Evolutionary conservation across 495 filamentous ascomycete species (phyloP), one percentile per base, ranked within the genome.

Genomic region (Annulohypoxylon bovei): DNA sequence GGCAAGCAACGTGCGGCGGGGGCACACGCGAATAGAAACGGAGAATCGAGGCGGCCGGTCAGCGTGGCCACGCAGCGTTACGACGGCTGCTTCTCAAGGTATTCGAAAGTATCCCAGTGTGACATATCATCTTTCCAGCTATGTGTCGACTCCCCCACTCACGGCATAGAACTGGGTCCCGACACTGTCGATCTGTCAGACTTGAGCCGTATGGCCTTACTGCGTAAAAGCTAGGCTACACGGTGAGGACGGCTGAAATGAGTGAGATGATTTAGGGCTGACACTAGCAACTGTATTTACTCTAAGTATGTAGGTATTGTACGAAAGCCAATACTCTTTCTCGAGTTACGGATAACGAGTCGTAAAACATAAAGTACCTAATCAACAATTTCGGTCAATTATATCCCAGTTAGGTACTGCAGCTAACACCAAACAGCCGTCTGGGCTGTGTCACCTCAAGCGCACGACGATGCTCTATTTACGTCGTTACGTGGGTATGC

Each of bases 131-230:
- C 16, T 50, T 33, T 40, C 40, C 20, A 35, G 18, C 30, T 33
- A 54, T 54, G 27, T n/a, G n/a, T 37, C 12, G 20, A 23, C 53
- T 56, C 53, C 62, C 58, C 64, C 65, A 68, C 70, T 58, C 57
- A 53, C 64, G 37, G 47, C 64, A 63, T 67, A 42, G 50, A 62
- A 67, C 56, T 47, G 47, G 64, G 62, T 68, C 59, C 59, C 59
- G 59, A 67, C 59, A 46, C 40, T 58, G 70, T 65, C 63, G 70
- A 72, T 68, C 70, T 65, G 70, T 72, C 70, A 72, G 64, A 72
- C 70, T 56, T 42, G 44, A 68, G 60, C 61, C 46, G 40, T 65
- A 62, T 47, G 49, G 68, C 63, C 68, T 63, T 62, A 44, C 59
- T 56, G 70, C 65, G 64, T 65, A 61, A 65, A 71, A 72, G 42